Evolutionary conservation across 805 yeast genomes (phyloP), one percentile per base, ranked within the genome.

Genomic region (Candida quercuum): DNA sequence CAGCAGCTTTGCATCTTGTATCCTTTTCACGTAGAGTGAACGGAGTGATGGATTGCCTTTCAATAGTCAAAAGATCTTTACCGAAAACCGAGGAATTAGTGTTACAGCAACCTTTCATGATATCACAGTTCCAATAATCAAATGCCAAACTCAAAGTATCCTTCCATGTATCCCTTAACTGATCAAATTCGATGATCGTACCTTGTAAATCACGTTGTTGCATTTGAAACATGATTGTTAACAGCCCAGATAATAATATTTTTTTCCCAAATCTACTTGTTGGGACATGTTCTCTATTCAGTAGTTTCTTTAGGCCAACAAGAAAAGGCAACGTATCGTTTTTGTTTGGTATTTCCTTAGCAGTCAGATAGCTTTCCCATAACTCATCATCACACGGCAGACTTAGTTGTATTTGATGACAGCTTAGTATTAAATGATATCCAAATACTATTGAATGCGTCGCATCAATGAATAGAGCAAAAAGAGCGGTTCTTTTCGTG

Each of bases 401-500:
- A 4, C 75, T 65, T 46, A 79, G 53, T 43, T 79, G 78, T 31
- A 79, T 65, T 49, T 80, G 86, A 50, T 78, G 82, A 8, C 77
- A 68, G 19, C 75, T 71, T 32, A 78, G 57, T 24, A 71, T 54
- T 49, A 75, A 64, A 40, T 81, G 74, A 59, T 86, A 95, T 6
- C 94, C 83, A 57, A 82, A 86, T 34, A 84, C 72, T 13, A 82
- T 75, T 27, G 87, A 83, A 62, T 87, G 94, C 3, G 81, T 71
- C 2, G 83, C 78, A 59, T 86, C 96, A 50, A 83, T 67, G 54
- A 81, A 82, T 55, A 86, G 87, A 12, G 94, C 87, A 77, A 84
- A 76, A 41, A 80, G 76, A 1, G 94, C 85, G 2, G 83, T 72
- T 40, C 96, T 61, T 54, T 86, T 86, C 68, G 84, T 67, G 34